A percentile compares a stretch with the other conserved stretches of the same genome.
phyloP scores from a whole-genome alignment of 1,139 yeast species.

The Saccharomyces hybrid region DNA sequence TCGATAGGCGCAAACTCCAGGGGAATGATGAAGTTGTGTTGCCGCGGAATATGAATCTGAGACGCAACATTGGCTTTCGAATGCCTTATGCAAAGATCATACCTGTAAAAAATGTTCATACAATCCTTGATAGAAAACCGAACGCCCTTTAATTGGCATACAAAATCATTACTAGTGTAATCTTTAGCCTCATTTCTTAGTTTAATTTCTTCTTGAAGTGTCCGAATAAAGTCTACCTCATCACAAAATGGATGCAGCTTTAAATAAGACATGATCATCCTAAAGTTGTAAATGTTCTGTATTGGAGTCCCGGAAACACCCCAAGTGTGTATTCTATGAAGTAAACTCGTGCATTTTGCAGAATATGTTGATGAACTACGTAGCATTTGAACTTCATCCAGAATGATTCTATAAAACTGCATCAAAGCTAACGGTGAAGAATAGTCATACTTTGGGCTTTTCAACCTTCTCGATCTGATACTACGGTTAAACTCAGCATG shows the following conservation, averaged over 20 bases:
- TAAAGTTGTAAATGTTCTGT: conserved; percentile 56
- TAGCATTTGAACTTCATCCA: conserved; percentile 95
- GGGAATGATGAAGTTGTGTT: conserved; percentile 57
- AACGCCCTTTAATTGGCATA: conserved; percentile 13
- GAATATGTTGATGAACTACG: conserved; percentile 66
- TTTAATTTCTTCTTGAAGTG: neutral
- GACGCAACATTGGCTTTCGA: conserved; percentile 75
- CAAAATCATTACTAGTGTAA: neutral
- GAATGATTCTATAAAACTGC: conserved; percentile 84
- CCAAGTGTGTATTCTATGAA: conserved; percentile 89
- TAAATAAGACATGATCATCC: conserved; percentile 61
- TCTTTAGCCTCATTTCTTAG: conserved; percentile 3
- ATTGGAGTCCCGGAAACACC: conserved; percentile 96
- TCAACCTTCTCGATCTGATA: conserved; percentile 44
- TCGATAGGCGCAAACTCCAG: conserved; percentile 77
- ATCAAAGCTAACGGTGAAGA: conserved; percentile 75
- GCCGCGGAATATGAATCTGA: conserved; percentile 74
- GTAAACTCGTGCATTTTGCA: conserved; percentile 68
- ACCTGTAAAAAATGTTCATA: conserved; percentile 18
- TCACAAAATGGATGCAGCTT: conserved; percentile 56
- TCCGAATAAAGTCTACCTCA: conserved; percentile 9
- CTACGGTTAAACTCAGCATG: conserved; percentile 67
- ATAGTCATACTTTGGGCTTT: conserved; percentile 39
- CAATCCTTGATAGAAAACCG: conserved; percentile 20
- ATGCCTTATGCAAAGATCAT: conserved; percentile 57